phyloP scores from a whole-genome alignment of 768 basidiomycete genomes.

The Tulasnella sp. region DNA sequence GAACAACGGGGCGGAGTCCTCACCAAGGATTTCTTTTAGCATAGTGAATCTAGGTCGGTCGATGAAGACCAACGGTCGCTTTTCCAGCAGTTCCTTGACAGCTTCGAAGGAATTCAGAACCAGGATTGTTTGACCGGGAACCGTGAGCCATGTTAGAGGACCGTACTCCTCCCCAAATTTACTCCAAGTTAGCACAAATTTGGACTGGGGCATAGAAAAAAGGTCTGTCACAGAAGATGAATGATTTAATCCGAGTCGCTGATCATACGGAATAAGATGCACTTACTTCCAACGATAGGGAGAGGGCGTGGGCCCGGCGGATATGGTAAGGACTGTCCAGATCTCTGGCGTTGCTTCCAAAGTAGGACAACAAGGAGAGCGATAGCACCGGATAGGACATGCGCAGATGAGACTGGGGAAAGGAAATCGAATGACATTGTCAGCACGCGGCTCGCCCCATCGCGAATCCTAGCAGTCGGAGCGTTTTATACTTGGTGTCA shows the following conservation, averaged over 20 bases:
- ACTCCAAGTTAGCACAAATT: background rate
- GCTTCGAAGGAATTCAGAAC: slow-evolving; percentile 12
- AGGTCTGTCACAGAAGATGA: background rate
- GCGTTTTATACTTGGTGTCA: background rate
- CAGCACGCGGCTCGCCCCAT: background rate
- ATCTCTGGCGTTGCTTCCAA: background rate
- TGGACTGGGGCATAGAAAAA: background rate
- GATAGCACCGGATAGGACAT: background rate
- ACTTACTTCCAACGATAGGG: slow-evolving; percentile 18
- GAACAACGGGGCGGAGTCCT: background rate
- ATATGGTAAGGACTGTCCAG: background rate
- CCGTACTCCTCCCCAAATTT: slow-evolving; percentile 14
- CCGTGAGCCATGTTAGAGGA: slow-evolving; percentile 4
- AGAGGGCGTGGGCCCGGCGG: slow-evolving; percentile 2
- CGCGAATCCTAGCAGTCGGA: background rate
- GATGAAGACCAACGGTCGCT: background rate
- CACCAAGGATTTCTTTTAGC: background rate
- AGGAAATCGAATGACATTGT: background rate
- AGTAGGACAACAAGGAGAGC: background rate
- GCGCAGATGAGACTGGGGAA: background rate
- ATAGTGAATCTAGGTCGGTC: slow-evolving; percentile 4
- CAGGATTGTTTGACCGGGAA: slow-evolving; percentile 14
- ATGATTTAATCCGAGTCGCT: too few species aligned
- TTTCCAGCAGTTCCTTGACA: background rate
- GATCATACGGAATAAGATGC: too few species aligned